A percentile compares a stretch with the other conserved stretches of the same genome.
Conservation (phyloP, 169 alveolate species). For the Haemoproteus tartakovskyi region DNA sequence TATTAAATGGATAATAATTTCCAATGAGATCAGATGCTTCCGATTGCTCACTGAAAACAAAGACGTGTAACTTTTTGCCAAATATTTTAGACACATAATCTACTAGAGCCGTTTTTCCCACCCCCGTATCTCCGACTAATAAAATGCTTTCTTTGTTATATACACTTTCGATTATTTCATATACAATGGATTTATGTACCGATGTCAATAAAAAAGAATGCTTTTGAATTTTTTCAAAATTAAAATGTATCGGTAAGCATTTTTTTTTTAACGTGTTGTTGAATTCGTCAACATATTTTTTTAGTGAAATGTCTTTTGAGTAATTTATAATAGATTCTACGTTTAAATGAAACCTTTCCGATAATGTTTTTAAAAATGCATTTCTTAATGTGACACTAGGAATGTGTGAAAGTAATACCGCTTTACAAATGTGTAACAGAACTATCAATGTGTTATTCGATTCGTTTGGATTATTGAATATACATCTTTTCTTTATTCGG, state of each 20-base stretch:
- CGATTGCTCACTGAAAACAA: conserved; percentile 90
- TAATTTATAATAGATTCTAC: not conserved
- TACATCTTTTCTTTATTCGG: conserved; percentile 29
- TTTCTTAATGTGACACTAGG: conserved; percentile 11
- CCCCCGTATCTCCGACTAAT: conserved; percentile 99
- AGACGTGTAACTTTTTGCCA: conserved; percentile 87
- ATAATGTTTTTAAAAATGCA: not conserved
- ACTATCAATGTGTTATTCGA: conserved; percentile 7
- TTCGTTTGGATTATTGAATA: conserved; percentile 7
- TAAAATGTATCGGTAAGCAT: conserved; percentile 1
- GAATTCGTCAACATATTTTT: conserved; percentile 8
- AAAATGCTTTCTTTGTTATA: conserved; percentile 91
- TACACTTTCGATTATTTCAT: conserved; percentile 80
- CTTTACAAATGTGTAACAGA: conserved; percentile 42
- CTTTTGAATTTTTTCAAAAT: conserved; percentile 5
- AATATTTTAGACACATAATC: conserved; percentile 88
- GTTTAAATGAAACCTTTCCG: conserved; percentile 2
- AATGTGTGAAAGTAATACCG: conserved; percentile 39
- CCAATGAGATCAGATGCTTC: conserved; percentile 91
- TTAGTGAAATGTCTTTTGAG: conserved; percentile 1
- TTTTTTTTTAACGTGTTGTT: conserved; percentile 6
- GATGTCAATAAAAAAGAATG: conserved; percentile 63
- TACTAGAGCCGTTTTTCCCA: conserved; percentile 96
- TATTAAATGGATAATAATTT: conserved; percentile 77
- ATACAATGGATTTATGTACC: conserved; percentile 81